Evolutionary conservation across 73 alveolate species (phyloP).

Genomic region (Paramecium primaurelia): DNA sequence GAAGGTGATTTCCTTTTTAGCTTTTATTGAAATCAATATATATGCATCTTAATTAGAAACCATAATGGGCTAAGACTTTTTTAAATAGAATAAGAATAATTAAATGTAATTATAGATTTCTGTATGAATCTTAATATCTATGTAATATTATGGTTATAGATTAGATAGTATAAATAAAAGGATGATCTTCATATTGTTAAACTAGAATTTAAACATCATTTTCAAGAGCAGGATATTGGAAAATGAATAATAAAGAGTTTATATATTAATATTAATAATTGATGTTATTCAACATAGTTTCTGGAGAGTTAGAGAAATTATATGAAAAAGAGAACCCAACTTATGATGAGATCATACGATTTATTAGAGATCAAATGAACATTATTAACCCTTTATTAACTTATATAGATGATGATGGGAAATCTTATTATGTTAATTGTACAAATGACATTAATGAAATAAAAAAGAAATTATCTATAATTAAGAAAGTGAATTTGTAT

Average conservation of each 20-base stretch:
- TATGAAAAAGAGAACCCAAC: background rate
- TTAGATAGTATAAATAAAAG: background rate
- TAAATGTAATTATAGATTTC: too few relatives aligned
- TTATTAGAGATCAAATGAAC: background rate
- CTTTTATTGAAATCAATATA: too few relatives aligned
- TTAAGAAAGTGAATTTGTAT: background rate
- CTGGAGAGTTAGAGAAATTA: background rate
- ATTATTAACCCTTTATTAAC: background rate
- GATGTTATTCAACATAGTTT: background rate
- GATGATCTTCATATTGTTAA: constrained; percentile 23
- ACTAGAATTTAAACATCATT: constrained; percentile 69
- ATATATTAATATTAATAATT: background rate
- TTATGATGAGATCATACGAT: background rate
- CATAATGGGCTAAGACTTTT: too few relatives aligned
- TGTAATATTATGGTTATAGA: constrained; percentile 69
- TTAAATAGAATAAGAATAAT: too few relatives aligned
- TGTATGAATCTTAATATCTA: constrained; percentile 43
- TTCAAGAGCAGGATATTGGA: constrained; percentile 87
- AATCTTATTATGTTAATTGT: background rate
- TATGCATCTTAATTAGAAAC: too few relatives aligned
- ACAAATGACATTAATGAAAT: background rate
- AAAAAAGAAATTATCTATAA: background rate
- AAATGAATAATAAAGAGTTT: constrained; percentile 83
- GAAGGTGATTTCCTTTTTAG: too few relatives aligned
- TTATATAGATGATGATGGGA: constrained; percentile 1